phyloP scores from a whole-genome alignment of 2,329 filamentous ascomycete species.

The Raffaelea arxii region DNA sequence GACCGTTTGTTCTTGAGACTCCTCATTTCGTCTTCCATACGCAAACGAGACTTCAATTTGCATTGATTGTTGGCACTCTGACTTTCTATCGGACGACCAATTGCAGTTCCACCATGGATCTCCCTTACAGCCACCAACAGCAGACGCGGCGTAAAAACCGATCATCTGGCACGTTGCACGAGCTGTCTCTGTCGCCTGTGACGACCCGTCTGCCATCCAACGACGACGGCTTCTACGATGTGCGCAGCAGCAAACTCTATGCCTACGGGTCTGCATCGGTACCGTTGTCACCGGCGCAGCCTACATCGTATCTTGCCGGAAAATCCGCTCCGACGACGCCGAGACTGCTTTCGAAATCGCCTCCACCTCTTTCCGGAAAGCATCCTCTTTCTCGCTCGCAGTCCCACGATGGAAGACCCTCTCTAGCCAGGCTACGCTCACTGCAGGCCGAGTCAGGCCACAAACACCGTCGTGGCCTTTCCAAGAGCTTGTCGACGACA shows the following conservation, averaged over 20 bases:
- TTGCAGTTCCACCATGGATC: neutral
- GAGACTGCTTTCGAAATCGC: slow-evolving; percentile 49
- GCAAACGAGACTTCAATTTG: no score
- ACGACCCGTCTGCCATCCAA: slow-evolving; percentile 53
- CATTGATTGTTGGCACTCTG: neutral
- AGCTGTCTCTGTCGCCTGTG: slow-evolving; percentile 54
- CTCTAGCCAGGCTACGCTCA: neutral
- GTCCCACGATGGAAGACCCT: slow-evolving; percentile 24
- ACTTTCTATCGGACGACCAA: no score
- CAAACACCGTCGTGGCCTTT: slow-evolving; percentile 19
- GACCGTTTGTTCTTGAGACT: neutral
- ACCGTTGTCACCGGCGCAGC: slow-evolving; percentile 19
- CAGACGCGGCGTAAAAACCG: slow-evolving; percentile 48
- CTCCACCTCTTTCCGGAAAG: slow-evolving; percentile 22
- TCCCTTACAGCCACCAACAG: slow-evolving; percentile 49
- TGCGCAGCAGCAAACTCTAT: slow-evolving; percentile 15
- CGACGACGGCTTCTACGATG: slow-evolving; percentile 34
- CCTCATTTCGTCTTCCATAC: neutral
- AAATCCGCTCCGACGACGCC: slow-evolving; percentile 57
- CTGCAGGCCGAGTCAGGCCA: neutral
- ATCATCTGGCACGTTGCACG: slow-evolving; percentile 48
- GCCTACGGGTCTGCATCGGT: neutral
- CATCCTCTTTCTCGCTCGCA: slow-evolving; percentile 37
- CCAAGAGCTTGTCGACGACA: slow-evolving; percentile 55
- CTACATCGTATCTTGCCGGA: slow-evolving; percentile 48